These are phyloP conservation scores for Coelastrella sp. DNA, from an alignment of 139 green algal genomes.

Conservation along the genomic window DNA sequence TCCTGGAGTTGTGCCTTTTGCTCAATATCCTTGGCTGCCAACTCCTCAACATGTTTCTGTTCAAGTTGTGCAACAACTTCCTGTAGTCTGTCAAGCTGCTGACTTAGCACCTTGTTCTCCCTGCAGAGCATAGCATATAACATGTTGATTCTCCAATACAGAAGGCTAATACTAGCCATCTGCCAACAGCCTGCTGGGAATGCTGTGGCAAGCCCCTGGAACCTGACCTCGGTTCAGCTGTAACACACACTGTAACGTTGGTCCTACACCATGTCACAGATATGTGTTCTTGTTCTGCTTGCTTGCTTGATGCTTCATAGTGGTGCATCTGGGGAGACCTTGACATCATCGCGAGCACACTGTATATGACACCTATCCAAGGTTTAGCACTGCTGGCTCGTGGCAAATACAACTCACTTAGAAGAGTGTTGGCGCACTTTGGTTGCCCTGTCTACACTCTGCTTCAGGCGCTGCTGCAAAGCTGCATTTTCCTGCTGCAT, in stretches of 20 bases:
- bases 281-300: too few relatives aligned
- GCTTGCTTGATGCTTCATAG: too few relatives aligned
- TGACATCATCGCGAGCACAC: too few relatives aligned
- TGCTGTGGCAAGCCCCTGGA: too few relatives aligned
- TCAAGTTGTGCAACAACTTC: slow-evolving; percentile 9
- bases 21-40: not conserved
- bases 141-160: too few relatives aligned
- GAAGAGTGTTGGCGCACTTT: slow-evolving; percentile 50
- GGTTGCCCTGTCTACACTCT: slow-evolving; percentile 47
- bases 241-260: too few relatives aligned
- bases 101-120: slow-evolving; percentile 41
- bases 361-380: too few relatives aligned
- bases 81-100: slow-evolving; percentile 41
- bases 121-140: too few relatives aligned
- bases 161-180: not conserved
- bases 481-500: slow-evolving; percentile 19
- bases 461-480: slow-evolving; percentile 39
- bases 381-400: too few relatives aligned
- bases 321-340: too few relatives aligned
- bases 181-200: not conserved
- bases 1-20: slow-evolving; percentile 29
- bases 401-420: slow-evolving; percentile 36
- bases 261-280: too few relatives aligned
- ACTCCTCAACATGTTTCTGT: slow-evolving; percentile 11
- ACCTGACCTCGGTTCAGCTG: too few relatives aligned